phyloP scores from a whole-genome alignment of 768 basidiomycete species.

The Trametes maxima region DNA sequence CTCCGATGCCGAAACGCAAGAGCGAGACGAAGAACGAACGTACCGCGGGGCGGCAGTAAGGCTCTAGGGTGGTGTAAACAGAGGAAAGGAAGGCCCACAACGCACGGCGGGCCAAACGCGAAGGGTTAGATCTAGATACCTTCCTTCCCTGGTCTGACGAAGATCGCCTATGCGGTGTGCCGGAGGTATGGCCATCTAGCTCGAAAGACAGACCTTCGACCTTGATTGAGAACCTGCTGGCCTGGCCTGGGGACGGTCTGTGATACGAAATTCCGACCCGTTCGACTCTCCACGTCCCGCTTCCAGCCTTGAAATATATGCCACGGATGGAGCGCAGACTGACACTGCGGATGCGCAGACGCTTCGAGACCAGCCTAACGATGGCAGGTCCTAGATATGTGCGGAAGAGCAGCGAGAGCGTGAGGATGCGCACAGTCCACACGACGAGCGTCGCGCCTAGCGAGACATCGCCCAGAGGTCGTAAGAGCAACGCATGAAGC shows the following conservation, averaged over 20 bases:
- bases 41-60: slow-evolving; percentile 60
- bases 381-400: slow-evolving; percentile 69
- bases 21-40: slow-evolving; percentile 55
- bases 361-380: slow-evolving; percentile 56
- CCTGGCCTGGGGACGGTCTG: slow-evolving; percentile 49
- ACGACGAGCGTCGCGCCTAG: slow-evolving; percentile 44
- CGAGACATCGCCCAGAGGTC: slow-evolving; percentile 19
- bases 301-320: slow-evolving; percentile 63
- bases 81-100: slow-evolving; percentile 28
- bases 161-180: neutral
- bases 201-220: slow-evolving; percentile 64
- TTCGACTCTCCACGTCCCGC: slow-evolving; percentile 60
- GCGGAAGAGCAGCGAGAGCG: slow-evolving; percentile 60
- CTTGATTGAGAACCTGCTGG: slow-evolving; percentile 61
- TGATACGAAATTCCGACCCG: slow-evolving; percentile 64
- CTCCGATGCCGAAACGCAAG: slow-evolving; percentile 61
- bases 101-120: slow-evolving; percentile 37
- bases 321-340: slow-evolving; percentile 80
- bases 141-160: neutral
- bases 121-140: slow-evolving; percentile 23
- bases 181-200: slow-evolving; percentile 31
- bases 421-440: slow-evolving; percentile 54
- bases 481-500: slow-evolving; percentile 28
- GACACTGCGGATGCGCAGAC: slow-evolving; percentile 69
- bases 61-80: slow-evolving; percentile 53